These are phyloP conservation scores for Podaxis pistillaris DNA, from an alignment of 768 basidiomycete species.

Conservation along the genomic window DNA sequence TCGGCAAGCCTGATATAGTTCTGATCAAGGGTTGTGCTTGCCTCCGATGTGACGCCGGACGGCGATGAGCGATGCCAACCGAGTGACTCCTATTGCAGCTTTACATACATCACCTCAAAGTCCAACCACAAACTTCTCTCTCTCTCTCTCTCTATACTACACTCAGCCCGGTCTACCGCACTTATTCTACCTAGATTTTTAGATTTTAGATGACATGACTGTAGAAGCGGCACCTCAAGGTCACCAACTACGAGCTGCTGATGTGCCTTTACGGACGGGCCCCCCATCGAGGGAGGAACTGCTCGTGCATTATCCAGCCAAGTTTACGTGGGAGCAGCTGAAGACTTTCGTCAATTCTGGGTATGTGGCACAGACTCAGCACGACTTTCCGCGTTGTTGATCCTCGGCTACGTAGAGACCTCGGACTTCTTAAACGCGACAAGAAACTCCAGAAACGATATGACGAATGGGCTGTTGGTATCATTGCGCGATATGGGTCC, in stretches of 20 bases:
- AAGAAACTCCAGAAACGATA: constrained; percentile 68
- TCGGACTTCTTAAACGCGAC: constrained; percentile 78
- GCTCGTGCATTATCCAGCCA: constrained; percentile 64
- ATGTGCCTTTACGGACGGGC: constrained; percentile 49
- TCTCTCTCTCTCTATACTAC: neutral
- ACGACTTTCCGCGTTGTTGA: neutral
- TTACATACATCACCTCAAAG: neutral
- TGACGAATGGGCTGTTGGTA: constrained; percentile 50
- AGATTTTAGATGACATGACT: neutral
- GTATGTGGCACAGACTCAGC: constrained; percentile 31
- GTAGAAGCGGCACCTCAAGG: neutral
- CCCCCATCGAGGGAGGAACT: constrained; percentile 71
- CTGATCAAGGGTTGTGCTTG: neutral
- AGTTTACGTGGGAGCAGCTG: constrained; percentile 74
- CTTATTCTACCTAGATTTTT: too few species aligned
- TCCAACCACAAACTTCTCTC: neutral
- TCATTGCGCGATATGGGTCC: constrained; percentile 62
- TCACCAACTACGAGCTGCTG: constrained; percentile 16
- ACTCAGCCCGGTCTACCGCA: neutral
- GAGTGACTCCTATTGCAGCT: neutral
- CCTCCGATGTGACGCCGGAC: neutral
- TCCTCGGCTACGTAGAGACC: constrained; percentile 49
- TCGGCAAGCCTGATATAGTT: too few species aligned
- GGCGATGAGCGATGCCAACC: neutral
- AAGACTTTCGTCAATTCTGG: constrained; percentile 80